Evolutionary conservation across 2,329 filamentous ascomycete genomes (phyloP).

Genomic region (Diaporthe amygdali): DNA sequence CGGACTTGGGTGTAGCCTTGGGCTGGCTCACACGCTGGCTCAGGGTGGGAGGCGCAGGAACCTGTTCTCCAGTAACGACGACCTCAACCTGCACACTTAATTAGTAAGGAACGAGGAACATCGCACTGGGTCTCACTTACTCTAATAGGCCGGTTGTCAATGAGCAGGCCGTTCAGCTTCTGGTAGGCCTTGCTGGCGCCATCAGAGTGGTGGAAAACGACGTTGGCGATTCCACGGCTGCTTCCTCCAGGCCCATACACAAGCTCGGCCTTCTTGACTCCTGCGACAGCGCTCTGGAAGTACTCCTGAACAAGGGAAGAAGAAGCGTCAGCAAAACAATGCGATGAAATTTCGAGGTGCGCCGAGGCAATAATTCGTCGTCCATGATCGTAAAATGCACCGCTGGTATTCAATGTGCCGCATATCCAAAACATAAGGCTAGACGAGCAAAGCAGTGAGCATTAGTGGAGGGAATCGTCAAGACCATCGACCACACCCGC

Average conservation of each 20-base stretch:
- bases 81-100: conserved; percentile 75
- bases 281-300: conserved; percentile 84
- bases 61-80: conserved; percentile 75
- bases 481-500: conserved; percentile 26
- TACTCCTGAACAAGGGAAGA: conserved; percentile 82
- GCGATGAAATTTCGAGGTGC: conserved; percentile 43
- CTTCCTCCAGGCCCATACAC: conserved; percentile 91
- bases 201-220: conserved; percentile 82
- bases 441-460: conserved; percentile 44
- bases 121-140: conserved; percentile 50
- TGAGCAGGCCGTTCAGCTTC: conserved; percentile 84
- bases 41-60: conserved; percentile 71
- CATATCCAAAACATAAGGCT: conserved; percentile 21
- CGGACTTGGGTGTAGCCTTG: conserved; percentile 82
- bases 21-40: conserved; percentile 81
- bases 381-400: conserved; percentile 15
- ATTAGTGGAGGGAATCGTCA: conserved; percentile 24
- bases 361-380: conserved; percentile 3
- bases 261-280: conserved; percentile 89
- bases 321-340: conserved; percentile 72
- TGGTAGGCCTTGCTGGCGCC: conserved; percentile 85
- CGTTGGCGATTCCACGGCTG: conserved; percentile 90
- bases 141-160: conserved; percentile 91
- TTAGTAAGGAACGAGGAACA: conserved; percentile 20
- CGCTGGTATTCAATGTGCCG: conserved; percentile 25